These are phyloP conservation scores for Heritiera littoralis DNA, from an alignment of 345 rosid genomes.

Conservation along the genomic window DNA sequence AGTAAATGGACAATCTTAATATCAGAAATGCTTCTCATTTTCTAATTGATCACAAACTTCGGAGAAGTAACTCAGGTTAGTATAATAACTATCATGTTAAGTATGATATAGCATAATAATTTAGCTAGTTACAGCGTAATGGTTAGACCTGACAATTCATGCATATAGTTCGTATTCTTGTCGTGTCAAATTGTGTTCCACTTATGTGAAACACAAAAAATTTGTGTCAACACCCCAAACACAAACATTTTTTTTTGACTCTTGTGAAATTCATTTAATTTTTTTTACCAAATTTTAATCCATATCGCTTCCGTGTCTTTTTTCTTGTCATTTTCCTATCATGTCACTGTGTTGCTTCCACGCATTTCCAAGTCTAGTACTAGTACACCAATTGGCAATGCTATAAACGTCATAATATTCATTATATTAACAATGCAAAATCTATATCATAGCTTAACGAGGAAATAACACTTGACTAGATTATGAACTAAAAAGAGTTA, in stretches of 20 bases:
- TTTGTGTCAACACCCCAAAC: too few relatives aligned
- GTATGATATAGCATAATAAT: neutral
- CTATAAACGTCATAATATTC: neutral
- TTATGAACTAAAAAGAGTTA: neutral
- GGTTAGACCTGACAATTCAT: too few relatives aligned
- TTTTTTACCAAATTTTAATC: too few relatives aligned
- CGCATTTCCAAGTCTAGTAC: neutral
- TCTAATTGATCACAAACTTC: neutral
- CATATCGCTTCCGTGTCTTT: too few relatives aligned
- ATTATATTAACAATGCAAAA: conserved; percentile 9
- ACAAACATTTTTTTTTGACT: too few relatives aligned
- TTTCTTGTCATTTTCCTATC: too few relatives aligned
- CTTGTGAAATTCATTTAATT: too few relatives aligned
- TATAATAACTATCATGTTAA: neutral
- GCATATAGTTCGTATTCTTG: too few relatives aligned
- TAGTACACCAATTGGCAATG: neutral
- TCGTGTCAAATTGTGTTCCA: too few relatives aligned
- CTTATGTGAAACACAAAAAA: too few relatives aligned
- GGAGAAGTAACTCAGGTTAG: neutral
- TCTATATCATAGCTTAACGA: neutral
- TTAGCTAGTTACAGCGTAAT: neutral
- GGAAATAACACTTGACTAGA: neutral
- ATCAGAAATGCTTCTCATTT: neutral
- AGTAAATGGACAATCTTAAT: neutral
- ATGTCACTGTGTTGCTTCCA: too few relatives aligned